Evolutionary conservation across 805 yeast genomes (phyloP), one percentile per base, ranked within the genome.

Genomic region (Teunomyces gatunensis): DNA sequence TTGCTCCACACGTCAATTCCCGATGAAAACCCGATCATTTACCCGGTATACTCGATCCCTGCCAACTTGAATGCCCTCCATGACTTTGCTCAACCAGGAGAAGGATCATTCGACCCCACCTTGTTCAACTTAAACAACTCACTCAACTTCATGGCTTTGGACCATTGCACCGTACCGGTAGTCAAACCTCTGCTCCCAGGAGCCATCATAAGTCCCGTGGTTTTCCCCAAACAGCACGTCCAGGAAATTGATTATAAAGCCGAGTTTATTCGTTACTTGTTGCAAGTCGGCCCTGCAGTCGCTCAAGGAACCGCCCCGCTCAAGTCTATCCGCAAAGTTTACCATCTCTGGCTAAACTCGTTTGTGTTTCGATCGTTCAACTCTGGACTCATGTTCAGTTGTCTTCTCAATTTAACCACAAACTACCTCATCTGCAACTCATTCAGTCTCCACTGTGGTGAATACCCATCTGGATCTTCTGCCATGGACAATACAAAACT

Each of bases 381-480:
- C 9, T 57, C 62, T 11, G 54, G 55, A 13, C 44, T 63, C 42
- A 63, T 71, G 69, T 68, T 69, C 49, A 63, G 64, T 55, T 68
- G 73, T 44, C 63, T 71, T 46, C 42, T 66, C 34, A 71, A 71
- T 53, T 61, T 71, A 47, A 66, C 73, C 35, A 67, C 75, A 10
- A 71, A 71, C 52, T 71, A 65, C 48, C 53, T 71, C 44, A 61
- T 68, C 30, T 59, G 73, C 33, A 70, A 63, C 41, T 54, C 54
- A 32, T 57, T 65, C 43, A 57, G 54, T 42, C 25, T 29, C 21
- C 25, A 21, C 28, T 23, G 40, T 5, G 25, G 28, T n/a, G 15
- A 21, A 9, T 23, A n/a, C 27, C 7, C 4, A 13, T 12, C 9
- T 21, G 23, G 18, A 11, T n/a, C 23, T 7, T 18, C 6, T 21